Percentiles rank a stretch among this genome's conserved stretches.
phyloP scores from a whole-genome alignment of 257 asterid genomes.

The Knoxia roxburghii region DNA sequence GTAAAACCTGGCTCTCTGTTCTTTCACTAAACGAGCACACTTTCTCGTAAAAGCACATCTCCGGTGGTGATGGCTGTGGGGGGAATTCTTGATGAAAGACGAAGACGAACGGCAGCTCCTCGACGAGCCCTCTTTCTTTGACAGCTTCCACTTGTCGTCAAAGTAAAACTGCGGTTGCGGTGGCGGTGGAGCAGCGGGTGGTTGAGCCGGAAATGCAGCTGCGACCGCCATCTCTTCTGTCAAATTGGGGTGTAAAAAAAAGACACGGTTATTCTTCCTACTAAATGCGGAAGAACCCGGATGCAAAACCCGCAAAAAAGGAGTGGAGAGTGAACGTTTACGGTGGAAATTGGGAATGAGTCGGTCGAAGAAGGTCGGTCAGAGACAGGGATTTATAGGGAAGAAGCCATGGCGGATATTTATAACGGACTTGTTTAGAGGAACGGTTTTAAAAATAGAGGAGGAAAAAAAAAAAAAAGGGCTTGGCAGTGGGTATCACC shows the following conservation, averaged over 20 bases:
- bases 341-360: slow-evolving; percentile 12
- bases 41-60: slow-evolving; percentile 70
- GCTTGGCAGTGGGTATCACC: slow-evolving; percentile 47
- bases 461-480: slow-evolving; percentile 7
- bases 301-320: not conserved
- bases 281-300: not conserved
- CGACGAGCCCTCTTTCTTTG: slow-evolving; percentile 28
- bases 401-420: slow-evolving; percentile 29
- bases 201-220: slow-evolving; percentile 5
- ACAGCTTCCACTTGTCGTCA: slow-evolving; percentile 32
- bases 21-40: slow-evolving; percentile 71
- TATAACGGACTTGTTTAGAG: slow-evolving; percentile 28
- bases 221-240: slow-evolving; percentile 14
- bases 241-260: too few relatives aligned
- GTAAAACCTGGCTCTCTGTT: slow-evolving; percentile 82
- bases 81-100: slow-evolving; percentile 24
- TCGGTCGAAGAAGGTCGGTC: slow-evolving; percentile 10
- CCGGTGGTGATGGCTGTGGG: slow-evolving; percentile 22
- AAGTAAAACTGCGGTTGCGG: slow-evolving; percentile 30
- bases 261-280: too few relatives aligned
- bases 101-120: slow-evolving; percentile 25
- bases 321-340: not conserved
- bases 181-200: slow-evolving; percentile 16
- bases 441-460: not conserved
- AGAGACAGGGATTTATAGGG: slow-evolving; percentile 4